These are phyloP conservation scores for Huntiella decipiens DNA, from an alignment of 2,329 filamentous ascomycete species.

Conservation along the genomic window DNA sequence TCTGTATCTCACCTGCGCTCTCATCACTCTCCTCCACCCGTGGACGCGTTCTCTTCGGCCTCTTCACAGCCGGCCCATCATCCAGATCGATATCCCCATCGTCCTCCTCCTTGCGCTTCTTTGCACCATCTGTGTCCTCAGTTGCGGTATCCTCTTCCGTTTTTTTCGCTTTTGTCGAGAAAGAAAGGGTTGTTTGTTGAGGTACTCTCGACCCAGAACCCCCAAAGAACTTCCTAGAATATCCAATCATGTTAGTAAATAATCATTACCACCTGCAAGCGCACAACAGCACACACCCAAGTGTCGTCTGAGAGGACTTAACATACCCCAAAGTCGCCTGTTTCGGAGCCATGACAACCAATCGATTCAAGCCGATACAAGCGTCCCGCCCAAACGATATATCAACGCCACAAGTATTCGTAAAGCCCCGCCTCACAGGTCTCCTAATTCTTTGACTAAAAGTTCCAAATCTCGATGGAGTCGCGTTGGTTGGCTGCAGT, in stretches of 20 bases:
- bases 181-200: conserved; percentile 59
- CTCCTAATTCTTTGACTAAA: no score
- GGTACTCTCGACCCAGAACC: conserved; percentile 33
- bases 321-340: conserved; percentile 85
- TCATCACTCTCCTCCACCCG: conserved; percentile 7
- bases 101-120: conserved; percentile 18
- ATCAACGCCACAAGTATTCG: no score
- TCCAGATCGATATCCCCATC: conserved; percentile 14
- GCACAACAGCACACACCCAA: conserved; percentile 38
- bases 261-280: not conserved
- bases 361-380: no score
- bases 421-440: no score
- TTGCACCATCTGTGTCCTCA: conserved; percentile 6
- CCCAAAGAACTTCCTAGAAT: conserved; percentile 71
- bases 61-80: conserved; percentile 7
- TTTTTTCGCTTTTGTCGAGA: conserved; percentile 37
- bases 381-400: no score
- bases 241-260: not conserved
- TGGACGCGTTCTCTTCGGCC: not conserved
- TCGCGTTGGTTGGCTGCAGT: no score
- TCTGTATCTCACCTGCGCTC: no score
- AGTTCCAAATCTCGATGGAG: no score
- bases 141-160: not conserved
- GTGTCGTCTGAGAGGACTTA: conserved; percentile 49
- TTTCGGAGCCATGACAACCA: conserved; percentile 31